Conservation (phyloP, 2,329 filamentous ascomycete species). For the Verticillium dahliae region DNA sequence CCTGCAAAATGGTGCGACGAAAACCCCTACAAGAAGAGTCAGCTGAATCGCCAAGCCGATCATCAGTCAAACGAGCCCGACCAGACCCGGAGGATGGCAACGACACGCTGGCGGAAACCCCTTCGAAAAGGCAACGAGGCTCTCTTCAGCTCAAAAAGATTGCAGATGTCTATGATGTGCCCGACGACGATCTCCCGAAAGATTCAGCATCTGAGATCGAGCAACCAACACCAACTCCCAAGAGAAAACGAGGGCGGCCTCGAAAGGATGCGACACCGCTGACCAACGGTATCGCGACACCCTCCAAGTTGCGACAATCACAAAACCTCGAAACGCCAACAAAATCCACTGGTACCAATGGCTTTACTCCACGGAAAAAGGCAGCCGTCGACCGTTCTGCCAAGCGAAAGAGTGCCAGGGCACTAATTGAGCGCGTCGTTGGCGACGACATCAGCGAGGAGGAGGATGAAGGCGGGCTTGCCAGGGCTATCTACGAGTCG, state of each 20-base stretch:
- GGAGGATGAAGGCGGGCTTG: slow-evolving; percentile 63
- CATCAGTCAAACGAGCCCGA: slow-evolving; percentile 13
- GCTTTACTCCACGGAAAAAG: slow-evolving; percentile 55
- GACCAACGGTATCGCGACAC: slow-evolving; percentile 25
- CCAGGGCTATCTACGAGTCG: slow-evolving; percentile 59
- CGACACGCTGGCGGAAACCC: slow-evolving; percentile 10
- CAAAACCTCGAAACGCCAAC: slow-evolving; percentile 30
- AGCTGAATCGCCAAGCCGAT: slow-evolving; percentile 1
- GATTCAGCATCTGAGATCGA: slow-evolving; percentile 2
- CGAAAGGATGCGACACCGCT: slow-evolving; percentile 18
- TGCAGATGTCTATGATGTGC: slow-evolving; percentile 20
- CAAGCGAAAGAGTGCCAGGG: slow-evolving; percentile 73
- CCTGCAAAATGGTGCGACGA: not conserved
- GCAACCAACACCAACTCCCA: slow-evolving; percentile 21
- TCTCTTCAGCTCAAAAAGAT: slow-evolving; percentile 7
- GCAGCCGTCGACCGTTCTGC: slow-evolving; percentile 79
- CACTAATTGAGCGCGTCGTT: slow-evolving; percentile 66
- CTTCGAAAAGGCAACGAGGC: slow-evolving; percentile 24
- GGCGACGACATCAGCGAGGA: slow-evolving; percentile 61
- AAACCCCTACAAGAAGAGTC: not conserved
- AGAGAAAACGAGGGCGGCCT: slow-evolving; percentile 25
- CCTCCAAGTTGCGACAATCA: slow-evolving; percentile 24
- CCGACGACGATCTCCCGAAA: slow-evolving; percentile 3
- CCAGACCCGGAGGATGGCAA: slow-evolving; percentile 19
- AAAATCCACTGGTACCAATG: slow-evolving; percentile 24